Conservation (phyloP, 2,329 filamentous ascomycete species). For the Talaromyces marneffei region DNA sequence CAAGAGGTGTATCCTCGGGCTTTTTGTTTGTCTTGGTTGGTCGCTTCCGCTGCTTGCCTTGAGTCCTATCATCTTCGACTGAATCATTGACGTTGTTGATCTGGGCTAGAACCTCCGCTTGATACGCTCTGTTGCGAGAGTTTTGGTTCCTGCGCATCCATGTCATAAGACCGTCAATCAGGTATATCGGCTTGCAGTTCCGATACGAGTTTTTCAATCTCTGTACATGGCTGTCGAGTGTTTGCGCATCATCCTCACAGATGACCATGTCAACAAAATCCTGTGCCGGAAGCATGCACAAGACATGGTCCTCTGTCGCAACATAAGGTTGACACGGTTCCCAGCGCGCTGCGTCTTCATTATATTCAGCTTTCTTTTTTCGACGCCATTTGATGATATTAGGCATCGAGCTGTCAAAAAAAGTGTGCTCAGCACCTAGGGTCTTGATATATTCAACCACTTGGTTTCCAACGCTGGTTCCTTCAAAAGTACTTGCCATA, state of each 20-base stretch:
- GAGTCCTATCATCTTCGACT: conserved; percentile 24
- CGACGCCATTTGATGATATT: conserved; percentile 62
- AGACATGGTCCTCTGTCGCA: conserved; percentile 54
- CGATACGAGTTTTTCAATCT: conserved; percentile 52
- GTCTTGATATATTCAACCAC: conserved; percentile 39
- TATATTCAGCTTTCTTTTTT: conserved; percentile 59
- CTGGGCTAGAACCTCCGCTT: conserved; percentile 55
- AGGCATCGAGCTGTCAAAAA: conserved; percentile 37
- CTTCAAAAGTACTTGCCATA: conserved; percentile 54
- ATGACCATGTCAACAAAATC: conserved; percentile 60
- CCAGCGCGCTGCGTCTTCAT: conserved; percentile 58
- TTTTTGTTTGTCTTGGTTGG: conserved; percentile 31
- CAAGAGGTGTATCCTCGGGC: conserved; percentile 41
- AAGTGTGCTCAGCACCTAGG: conserved; percentile 37
- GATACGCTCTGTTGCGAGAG: conserved; percentile 61
- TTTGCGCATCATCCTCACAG: conserved; percentile 39
- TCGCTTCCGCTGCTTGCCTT: conserved; percentile 16
- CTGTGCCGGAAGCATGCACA: conserved; percentile 57
- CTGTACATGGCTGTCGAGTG: conserved; percentile 55
- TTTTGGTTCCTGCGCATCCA: conserved; percentile 67
- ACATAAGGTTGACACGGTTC: conserved; percentile 52
- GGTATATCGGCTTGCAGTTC: conserved; percentile 55
- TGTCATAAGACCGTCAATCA: conserved; percentile 62
- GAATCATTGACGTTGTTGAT: conserved; percentile 33
- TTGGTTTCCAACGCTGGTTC: conserved; percentile 40